phyloP scores from a whole-genome alignment of 805 yeast genomes.

The Metschnikowia noctiluminum region DNA sequence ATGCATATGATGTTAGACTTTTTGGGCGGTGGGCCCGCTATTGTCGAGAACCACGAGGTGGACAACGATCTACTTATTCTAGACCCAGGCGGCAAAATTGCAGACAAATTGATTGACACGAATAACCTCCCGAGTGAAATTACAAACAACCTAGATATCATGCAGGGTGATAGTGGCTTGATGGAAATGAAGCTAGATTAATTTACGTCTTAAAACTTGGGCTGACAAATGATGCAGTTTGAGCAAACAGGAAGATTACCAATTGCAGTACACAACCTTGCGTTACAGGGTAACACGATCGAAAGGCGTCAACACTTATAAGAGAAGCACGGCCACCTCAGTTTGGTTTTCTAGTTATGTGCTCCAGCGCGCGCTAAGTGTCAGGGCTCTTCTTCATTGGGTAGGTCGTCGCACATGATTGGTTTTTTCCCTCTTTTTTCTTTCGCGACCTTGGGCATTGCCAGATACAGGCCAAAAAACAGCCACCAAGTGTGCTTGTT shows the following conservation, averaged over 20 bases:
- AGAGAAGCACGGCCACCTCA: no score
- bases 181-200: conserved; percentile 30
- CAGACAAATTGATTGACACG: conserved; percentile 49
- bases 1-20: conserved; percentile 91
- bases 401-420: conserved; percentile 9
- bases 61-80: conserved; percentile 40
- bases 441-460: conserved; percentile 4
- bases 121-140: conserved; percentile 56
- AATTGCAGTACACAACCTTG: no score
- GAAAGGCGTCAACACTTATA: no score
- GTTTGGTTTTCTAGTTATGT: no score
- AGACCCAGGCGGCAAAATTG: conserved; percentile 43
- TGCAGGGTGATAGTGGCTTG: conserved; percentile 46
- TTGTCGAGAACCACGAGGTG: conserved; percentile 34
- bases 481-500: conserved; percentile 9
- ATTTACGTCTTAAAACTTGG: neutral
- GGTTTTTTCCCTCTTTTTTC: conserved; percentile 8
- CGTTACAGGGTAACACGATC: no score
- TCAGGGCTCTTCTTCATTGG: conserved; percentile 6
- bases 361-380: neutral
- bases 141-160: conserved; percentile 47
- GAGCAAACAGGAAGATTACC: no score
- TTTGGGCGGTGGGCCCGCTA: conserved; percentile 62
- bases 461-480: conserved; percentile 8
- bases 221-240: neutral